These are phyloP conservation scores for Hypoxylon lienhwacheense DNA, from an alignment of 495 filamentous ascomycete genomes.

Conservation along the genomic window DNA sequence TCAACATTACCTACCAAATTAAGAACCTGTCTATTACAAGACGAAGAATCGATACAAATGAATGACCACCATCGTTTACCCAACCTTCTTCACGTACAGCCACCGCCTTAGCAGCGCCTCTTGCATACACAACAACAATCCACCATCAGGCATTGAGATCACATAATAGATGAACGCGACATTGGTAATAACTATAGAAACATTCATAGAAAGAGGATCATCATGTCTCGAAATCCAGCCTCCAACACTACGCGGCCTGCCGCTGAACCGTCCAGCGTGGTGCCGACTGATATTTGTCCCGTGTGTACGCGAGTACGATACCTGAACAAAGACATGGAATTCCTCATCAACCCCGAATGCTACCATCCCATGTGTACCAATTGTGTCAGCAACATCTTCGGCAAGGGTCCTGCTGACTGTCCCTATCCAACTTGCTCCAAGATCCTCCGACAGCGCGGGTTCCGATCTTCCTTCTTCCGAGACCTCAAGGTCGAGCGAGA, in stretches of 20 bases:
- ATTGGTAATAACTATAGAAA: neutral
- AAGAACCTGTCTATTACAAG: neutral
- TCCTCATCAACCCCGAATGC: constrained; percentile 96
- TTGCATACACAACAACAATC: neutral
- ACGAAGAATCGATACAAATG: constrained; percentile 17
- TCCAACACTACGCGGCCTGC: constrained; percentile 5
- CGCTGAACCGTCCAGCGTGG: constrained; percentile 4
- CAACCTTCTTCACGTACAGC: neutral
- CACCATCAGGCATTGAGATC: neutral
- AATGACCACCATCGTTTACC: neutral
- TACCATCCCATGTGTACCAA: constrained; percentile 98
- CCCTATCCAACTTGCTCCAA: constrained; percentile 83
- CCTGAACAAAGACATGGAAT: constrained; percentile 88
- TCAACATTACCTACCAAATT: neutral
- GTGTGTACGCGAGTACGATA: constrained; percentile 96
- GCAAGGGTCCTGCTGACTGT: constrained; percentile 83
- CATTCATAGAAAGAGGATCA: neutral
- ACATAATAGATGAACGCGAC: neutral
- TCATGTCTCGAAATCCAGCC: constrained; percentile 40
- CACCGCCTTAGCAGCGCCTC: constrained; percentile 5
- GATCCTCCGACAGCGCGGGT: constrained; percentile 80
- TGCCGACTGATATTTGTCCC: constrained; percentile 77
- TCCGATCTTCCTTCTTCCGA: constrained; percentile 85
- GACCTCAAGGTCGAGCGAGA: constrained; percentile 91
- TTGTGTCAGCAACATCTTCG: constrained; percentile 94